Percentiles rank a stretch among this genome's conserved stretches.
Conservation (phyloP, 169 alveolate genomes). For the Cryptosporidium bovis region DNA sequence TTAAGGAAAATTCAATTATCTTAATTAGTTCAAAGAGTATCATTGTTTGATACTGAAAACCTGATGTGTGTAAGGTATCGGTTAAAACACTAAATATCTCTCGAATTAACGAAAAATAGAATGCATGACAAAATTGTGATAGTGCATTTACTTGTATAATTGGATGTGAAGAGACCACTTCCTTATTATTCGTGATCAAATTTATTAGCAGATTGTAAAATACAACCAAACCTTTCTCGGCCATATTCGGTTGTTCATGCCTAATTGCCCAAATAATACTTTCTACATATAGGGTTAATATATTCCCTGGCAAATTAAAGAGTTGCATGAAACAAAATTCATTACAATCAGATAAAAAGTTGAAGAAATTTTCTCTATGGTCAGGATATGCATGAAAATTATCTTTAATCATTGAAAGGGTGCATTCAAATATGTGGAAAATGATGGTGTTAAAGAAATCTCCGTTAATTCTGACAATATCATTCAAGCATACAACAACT, state of each 20-base stretch:
- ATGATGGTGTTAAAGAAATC: slow-evolving; percentile 86
- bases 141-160: slow-evolving; percentile 26
- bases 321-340: slow-evolving; percentile 85
- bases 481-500: slow-evolving; percentile 45
- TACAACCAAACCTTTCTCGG: slow-evolving; percentile 89
- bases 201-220: slow-evolving; percentile 81
- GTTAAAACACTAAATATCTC: slow-evolving; percentile 89
- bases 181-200: slow-evolving; percentile 75
- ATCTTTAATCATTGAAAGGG: slow-evolving; percentile 89
- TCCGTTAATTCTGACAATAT: slow-evolving; percentile 27
- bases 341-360: slow-evolving; percentile 85
- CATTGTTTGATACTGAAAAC: slow-evolving; percentile 89
- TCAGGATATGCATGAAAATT: slow-evolving; percentile 92
- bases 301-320: slow-evolving; percentile 84
- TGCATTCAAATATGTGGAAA: slow-evolving; percentile 86
- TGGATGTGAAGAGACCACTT: slow-evolving; percentile 76
- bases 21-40: slow-evolving; percentile 81
- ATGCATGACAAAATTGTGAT: slow-evolving; percentile 83
- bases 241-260: slow-evolving; percentile 92
- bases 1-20: slow-evolving; percentile 79
- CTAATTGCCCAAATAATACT: slow-evolving; percentile 91
- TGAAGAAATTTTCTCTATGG: slow-evolving; percentile 89
- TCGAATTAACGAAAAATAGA: slow-evolving; percentile 85
- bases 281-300: slow-evolving; percentile 84
- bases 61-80: slow-evolving; percentile 91